Conservation (phyloP, 164 flowering plant species). For the grape (Vitis vinifera) region DNA sequence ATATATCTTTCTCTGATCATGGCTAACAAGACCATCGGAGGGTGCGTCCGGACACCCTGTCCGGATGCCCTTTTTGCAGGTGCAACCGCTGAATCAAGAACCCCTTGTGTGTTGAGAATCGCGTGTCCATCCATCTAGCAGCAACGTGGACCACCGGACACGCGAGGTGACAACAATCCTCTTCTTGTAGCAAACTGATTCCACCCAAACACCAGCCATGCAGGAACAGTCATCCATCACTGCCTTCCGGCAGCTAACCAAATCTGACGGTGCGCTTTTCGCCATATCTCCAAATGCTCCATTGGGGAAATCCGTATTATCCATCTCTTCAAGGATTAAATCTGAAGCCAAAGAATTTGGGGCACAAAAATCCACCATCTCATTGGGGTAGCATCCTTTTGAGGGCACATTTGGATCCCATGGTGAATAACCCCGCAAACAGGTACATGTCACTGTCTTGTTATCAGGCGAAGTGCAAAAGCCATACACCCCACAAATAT, state of each 20-base stretch:
- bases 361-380: slow-evolving; percentile 12
- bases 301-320: slow-evolving; percentile 14
- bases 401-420: slow-evolving; percentile 16
- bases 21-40: too few relatives aligned
- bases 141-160: too few relatives aligned
- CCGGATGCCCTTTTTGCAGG: too few relatives aligned
- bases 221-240: slow-evolving; percentile 14
- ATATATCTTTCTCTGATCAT: too few relatives aligned
- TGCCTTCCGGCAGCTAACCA: neutral
- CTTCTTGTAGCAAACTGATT: slow-evolving; percentile 14
- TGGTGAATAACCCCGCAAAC: slow-evolving; percentile 20
- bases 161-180: too few relatives aligned
- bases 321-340: neutral
- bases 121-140: too few relatives aligned
- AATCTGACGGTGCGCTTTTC: neutral
- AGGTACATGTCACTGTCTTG: slow-evolving; percentile 3
- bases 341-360: slow-evolving; percentile 3
- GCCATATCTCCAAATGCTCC: slow-evolving; percentile 10
- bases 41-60: too few relatives aligned
- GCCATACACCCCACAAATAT: slow-evolving; percentile 25
- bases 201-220: slow-evolving; percentile 10
- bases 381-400: slow-evolving; percentile 21
- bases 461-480: slow-evolving; percentile 22
- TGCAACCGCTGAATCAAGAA: too few relatives aligned
- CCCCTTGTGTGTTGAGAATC: too few relatives aligned